phyloP scores from a whole-genome alignment of 2,329 filamentous ascomycete genomes.

The Pyricularia sp. region DNA sequence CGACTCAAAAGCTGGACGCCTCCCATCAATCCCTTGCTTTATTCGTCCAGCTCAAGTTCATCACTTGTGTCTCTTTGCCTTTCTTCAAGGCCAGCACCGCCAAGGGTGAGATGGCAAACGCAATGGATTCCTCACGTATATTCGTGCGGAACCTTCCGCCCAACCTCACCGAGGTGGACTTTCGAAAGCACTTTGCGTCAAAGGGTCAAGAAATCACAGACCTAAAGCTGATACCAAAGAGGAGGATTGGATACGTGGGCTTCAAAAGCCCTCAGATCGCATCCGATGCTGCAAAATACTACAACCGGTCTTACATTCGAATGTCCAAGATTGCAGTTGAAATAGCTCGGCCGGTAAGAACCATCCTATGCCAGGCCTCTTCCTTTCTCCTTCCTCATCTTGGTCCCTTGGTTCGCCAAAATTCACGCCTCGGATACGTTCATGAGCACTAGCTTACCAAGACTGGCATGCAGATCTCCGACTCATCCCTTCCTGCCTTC shows the following conservation, averaged over 20 bases:
- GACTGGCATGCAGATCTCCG: constrained; percentile 23
- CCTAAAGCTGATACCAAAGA: constrained; percentile 79
- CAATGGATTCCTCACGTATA: constrained; percentile 55
- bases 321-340: constrained; percentile 93
- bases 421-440: constrained; percentile 4
- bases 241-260: constrained; percentile 91
- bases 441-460: constrained; percentile 13
- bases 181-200: constrained; percentile 78
- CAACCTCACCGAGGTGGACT: constrained; percentile 72
- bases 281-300: constrained; percentile 78
- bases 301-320: constrained; percentile 89
- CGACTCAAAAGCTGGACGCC: not conserved
- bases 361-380: not conserved
- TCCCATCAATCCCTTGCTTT: not conserved
- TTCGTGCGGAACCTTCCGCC: constrained; percentile 78
- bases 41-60: not conserved
- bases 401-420: not conserved
- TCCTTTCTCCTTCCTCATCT: not conserved
- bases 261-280: constrained; percentile 80
- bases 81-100: not conserved
- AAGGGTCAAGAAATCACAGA: constrained; percentile 73
- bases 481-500: constrained; percentile 25
- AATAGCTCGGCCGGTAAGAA: constrained; percentile 66
- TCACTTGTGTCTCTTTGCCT: not conserved
- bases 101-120: not conserved